Evolutionary conservation across 306 rosid species (phyloP), one percentile per base, ranked within the genome.

Genomic region (Fagus crenata): DNA sequence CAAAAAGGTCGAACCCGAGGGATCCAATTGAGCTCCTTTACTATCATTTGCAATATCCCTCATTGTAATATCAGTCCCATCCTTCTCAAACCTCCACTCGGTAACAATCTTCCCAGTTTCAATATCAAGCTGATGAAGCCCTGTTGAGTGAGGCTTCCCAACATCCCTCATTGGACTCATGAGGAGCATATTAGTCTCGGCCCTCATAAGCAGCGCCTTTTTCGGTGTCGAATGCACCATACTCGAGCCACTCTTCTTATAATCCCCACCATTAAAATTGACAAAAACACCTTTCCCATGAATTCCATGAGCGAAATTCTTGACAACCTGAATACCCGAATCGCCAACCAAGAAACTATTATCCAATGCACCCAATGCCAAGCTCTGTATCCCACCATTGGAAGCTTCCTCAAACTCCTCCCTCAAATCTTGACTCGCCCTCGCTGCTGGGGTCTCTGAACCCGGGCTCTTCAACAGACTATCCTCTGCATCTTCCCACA

Each of bases 401-500:
- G 97, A 81, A 0, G 92, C 99, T 81, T 96, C 99, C 76, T 96
- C 99, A 73, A 92, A 96, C 83, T 93, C 96, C 69, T 96, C 97
- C 75, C 80, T 85, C 85, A 96, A 80, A 68, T 96, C 96, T 43
- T 89, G 93, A 42, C 12, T 86, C 0, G 73, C 69, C 18, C 96
- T 85, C 6, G 80, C 80, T 1, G 89, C 81, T 0, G 89, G 96
- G 0, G 96, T 87, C 1, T 81, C 86, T 1, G 91, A 80, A 6
- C 73, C 84, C 0, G 97, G 97, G 72, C 96, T 95, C 49, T 86
- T 95, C 6, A 74, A 6, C 61, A 92, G 86, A 15, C 78, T 43
- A 51, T 89, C 96, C 13, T 93, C 97, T 0, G 99, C 96, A 53
- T 96, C 99, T 53, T 96, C 97, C 98, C 99, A 96, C 85, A 93